A percentile compares a stretch with the other conserved stretches of the same genome.
Conservation (phyloP, 2,329 filamentous ascomycete genomes). For the Clarireedia homoeocarpa region DNA sequence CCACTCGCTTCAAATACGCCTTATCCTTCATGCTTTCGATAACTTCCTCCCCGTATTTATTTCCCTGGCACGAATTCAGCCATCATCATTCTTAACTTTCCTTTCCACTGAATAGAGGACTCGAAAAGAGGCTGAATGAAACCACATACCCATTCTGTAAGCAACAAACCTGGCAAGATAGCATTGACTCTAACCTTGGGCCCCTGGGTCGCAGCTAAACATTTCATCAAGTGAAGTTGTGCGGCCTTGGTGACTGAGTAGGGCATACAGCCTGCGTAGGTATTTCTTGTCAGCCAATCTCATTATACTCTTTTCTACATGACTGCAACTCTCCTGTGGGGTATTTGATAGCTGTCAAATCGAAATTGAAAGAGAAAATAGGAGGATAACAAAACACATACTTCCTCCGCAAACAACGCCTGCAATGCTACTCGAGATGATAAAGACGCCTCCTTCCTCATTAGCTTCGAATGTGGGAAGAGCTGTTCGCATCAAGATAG, state of each 20-base stretch:
- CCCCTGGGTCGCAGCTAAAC: slow-evolving; percentile 53
- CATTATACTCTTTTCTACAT: background rate
- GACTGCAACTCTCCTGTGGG: no score
- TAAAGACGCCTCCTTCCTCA: slow-evolving; percentile 52
- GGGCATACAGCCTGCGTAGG: slow-evolving; percentile 10
- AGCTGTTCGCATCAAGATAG: slow-evolving; percentile 48
- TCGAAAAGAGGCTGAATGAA: background rate
- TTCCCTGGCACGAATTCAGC: background rate
- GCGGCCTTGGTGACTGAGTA: slow-evolving; percentile 36
- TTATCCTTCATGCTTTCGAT: slow-evolving; percentile 41
- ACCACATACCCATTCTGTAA: slow-evolving; percentile 53
- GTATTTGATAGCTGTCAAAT: no score
- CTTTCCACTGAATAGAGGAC: background rate
- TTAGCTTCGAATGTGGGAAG: slow-evolving; percentile 52
- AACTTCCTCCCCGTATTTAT: slow-evolving; percentile 44
- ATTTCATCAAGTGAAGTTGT: slow-evolving; percentile 57
- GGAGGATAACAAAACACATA: background rate
- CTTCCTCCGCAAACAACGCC: slow-evolving; percentile 30
- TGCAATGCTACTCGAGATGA: slow-evolving; percentile 56
- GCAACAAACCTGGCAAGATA: slow-evolving; percentile 53
- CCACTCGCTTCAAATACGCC: slow-evolving; percentile 47
- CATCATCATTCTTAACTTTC: background rate
- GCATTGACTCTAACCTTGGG: slow-evolving; percentile 57
- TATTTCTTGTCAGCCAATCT: background rate
- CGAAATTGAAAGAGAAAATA: background rate